Base-by-base conservation (phyloP, 176 grass and related monocot species). In the Metroxylon sagu region DNA sequence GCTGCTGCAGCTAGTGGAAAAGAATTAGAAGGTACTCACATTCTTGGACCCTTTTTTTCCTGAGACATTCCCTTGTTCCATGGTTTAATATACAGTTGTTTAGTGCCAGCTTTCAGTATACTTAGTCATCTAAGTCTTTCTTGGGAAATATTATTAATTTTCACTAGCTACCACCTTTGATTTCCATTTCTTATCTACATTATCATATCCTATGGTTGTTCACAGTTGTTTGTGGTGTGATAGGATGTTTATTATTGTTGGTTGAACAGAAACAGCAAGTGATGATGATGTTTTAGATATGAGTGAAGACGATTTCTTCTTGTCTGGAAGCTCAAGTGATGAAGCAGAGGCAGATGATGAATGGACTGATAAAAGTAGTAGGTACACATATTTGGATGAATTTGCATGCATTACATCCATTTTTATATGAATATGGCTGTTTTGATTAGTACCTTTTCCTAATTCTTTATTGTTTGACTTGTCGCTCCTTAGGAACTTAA, bases 271-370 rank as follows among this genome's bases (percentile, higher is more conserved):
- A 76, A 98, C 88, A 61, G 85, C 82, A 71, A 93, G 88, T 3
- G 88, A 98, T 68, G 94, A 93, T 54, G 94, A 98, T 81, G 73
- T 63, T 29, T 73, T 98, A 81, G 94, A 98, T 74, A 70, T 83
- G 60, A 98, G 88, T 83, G 88, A 78, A 25, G 94, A 98, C 39
- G 94, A 92, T 56, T 98, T 98, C 76, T 98, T 98, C 66, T 79
- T 92, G 85, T 85, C 87, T 52, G 88, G 81, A 57, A 98, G 88
- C 68, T 98, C 94, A 78, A 98, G 94, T 59, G 88, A 98, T 77
- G 94, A 98, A 39, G 74, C 65, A 71, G 94, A 98, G 67, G 93
- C 93, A 67, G 93, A 89, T 83, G 93, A 98, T 68, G 93, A 98
- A 64, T 88, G 70, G 85, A 92, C 94, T 18, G 94, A 98, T 57